Base-by-base conservation (phyloP, 768 basidiomycete species). In the Tulasnella sp. region DNA sequence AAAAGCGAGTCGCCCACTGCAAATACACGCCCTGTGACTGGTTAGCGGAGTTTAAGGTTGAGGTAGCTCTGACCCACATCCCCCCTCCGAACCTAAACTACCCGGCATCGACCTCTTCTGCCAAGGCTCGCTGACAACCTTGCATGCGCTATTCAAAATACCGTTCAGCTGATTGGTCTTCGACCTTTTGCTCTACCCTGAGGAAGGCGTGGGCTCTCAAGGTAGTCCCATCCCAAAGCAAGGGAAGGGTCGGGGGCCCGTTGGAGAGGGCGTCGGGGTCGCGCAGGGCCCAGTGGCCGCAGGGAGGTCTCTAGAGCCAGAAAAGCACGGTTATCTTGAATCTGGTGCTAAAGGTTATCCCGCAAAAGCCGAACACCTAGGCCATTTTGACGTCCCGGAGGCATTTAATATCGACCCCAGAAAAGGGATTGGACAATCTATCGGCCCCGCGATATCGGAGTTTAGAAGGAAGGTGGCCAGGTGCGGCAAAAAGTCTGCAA, bases 21-120 rank as follows among this genome's bases (percentile, higher is more conserved):
- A n/a, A n/a, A n/a, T n/a, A n/a, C n/a, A n/a, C n/a, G n/a, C n/a
- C n/a, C n/a, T n/a, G n/a, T n/a, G n/a, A n/a, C n/a, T n/a, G n/a
- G n/a, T n/a, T n/a, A n/a, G n/a, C n/a, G n/a, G n/a, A n/a, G n/a
- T n/a, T n/a, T n/a, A n/a, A n/a, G n/a, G n/a, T n/a, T n/a, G n/a
- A n/a, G n/a, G n/a, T n/a, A n/a, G n/a, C n/a, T n/a, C n/a, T n/a
- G n/a, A n/a, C n/a, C n/a, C n/a, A n/a, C n/a, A 31, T 36, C 62
- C 2, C 62, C 62, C 21, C 62, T 4, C 18, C 62, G 62, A 68
- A 68, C 62, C 62, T 68, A 68, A 68, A 68, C 62, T 27, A 31
- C 62, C 62, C 62, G 62, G 62, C 27, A 68, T 68, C 62, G 62
- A 68, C 62, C 62, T 7, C 62, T 68, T 68, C 19, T 68, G 62